Base-by-base conservation (phyloP, 768 basidiomycete species). In the Megacollybia marginata region DNA sequence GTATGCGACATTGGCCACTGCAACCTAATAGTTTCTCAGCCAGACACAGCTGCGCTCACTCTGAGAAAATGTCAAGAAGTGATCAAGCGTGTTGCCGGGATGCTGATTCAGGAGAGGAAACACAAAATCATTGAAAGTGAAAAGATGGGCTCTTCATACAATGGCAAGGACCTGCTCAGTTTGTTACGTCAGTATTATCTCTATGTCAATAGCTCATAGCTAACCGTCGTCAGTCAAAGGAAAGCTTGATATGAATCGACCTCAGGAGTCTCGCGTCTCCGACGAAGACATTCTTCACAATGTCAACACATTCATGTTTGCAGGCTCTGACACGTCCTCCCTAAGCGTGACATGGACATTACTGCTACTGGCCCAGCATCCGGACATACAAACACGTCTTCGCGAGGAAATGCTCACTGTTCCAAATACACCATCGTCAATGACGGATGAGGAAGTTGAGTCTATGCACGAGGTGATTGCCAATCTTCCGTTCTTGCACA, bases 221-320 rank as follows among this genome's bases (percentile, higher is more conserved):
- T n/a, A n/a, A n/a, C n/a, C n/a, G n/a, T 40, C 10, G 45, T 15
- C 52, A 95, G 93, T 95, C 47, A 88, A 86, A 65, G 87, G 91
- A 2, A 95, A 94, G 62, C 59, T 80, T 51, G 80, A 88, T 2
- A 76, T 70, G 0, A 87, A 92, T 52, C 68, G 88, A 13, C 73
- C 81, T 32, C 69, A 70, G 0, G 82, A 85, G 45, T 80, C 85
- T 53, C 78, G 83, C 34, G 82, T 95, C 55, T 86, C 91, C 0
- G 93, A 96, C 59, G 82, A 86, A 32, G 93, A 95, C 58, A 83
- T 94, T 46, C 72, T 92, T 10, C 72, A 89, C 59, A 92, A 83
- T 52, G 83, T 94, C 64, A 90, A 88, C 57, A 92, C 91, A 0
- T 88, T 94, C 63, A 81, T 92, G 74, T 91, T 92, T 61, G 90